Percentiles rank a stretch among this genome's conserved stretches.
phyloP scores from a whole-genome alignment of 1,284 basidiomycete genomes.

The Agroathelia rolfsii region DNA sequence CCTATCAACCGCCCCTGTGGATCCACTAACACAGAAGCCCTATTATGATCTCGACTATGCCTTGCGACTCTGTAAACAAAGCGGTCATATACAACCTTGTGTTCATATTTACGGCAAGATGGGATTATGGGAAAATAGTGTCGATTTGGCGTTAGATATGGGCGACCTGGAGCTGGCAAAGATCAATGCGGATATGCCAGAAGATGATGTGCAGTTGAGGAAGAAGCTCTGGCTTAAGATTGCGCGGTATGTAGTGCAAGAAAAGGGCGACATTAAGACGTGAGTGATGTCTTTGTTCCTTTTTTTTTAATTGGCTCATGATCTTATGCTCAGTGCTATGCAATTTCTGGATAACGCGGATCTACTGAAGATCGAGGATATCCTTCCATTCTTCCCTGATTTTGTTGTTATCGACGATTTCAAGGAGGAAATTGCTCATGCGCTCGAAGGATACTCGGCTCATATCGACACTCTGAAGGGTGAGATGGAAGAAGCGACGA shows the following conservation, averaged over 20 bases:
- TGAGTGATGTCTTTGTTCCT: slow-evolving; percentile 30
- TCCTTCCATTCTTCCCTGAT: slow-evolving; percentile 98
- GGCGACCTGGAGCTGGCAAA: slow-evolving; percentile 91
- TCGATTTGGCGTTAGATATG: slow-evolving; percentile 89
- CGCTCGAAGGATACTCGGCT: slow-evolving; percentile 87
- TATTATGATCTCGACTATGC: slow-evolving; percentile 98
- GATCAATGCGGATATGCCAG: slow-evolving; percentile 87
- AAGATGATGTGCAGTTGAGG: slow-evolving; percentile 76
- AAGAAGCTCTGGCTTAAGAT: slow-evolving; percentile 99
- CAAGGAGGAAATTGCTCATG: slow-evolving; percentile 96
- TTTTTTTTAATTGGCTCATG: slow-evolving; percentile 8
- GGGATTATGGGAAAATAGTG: slow-evolving; percentile 93
- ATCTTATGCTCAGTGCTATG: slow-evolving; percentile 69
- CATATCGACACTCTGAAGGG: slow-evolving; percentile 86
- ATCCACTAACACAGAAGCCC: slow-evolving; percentile 77
- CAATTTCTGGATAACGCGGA: slow-evolving; percentile 90
- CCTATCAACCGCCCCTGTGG: slow-evolving; percentile 73
- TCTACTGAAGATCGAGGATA: slow-evolving; percentile 95
- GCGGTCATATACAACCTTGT: slow-evolving; percentile 79
- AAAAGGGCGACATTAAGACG: slow-evolving; percentile 97
- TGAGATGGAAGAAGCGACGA: slow-evolving; percentile 95
- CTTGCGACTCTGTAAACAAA: slow-evolving; percentile 79
- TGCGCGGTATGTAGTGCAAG: slow-evolving; percentile 93
- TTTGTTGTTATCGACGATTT: slow-evolving; percentile 99
- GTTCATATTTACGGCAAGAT: slow-evolving; percentile 98